Conservation (phyloP, 164 flowering plant genomes). For the Cinnamomum chago region DNA sequence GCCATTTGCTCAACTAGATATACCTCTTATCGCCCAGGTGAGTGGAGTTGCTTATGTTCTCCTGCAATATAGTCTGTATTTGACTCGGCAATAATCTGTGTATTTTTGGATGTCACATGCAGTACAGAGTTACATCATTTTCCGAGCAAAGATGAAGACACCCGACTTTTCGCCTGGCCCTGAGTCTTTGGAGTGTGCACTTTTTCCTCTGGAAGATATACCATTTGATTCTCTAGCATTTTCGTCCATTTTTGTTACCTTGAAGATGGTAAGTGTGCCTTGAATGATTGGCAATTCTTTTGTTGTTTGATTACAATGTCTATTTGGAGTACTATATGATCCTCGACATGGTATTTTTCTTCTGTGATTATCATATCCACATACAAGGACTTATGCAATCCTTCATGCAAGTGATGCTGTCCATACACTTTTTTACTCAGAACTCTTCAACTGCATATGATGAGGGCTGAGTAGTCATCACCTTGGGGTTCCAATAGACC, state of each 20-base stretch:
- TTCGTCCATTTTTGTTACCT: constrained; percentile 81
- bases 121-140: constrained; percentile 82
- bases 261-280: constrained; percentile 58
- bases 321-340: background rate
- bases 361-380: background rate
- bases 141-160: constrained; percentile 72
- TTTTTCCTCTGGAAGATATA: constrained; percentile 74
- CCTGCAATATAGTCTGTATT: constrained; percentile 1
- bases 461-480: too few species aligned
- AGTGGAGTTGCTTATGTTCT: constrained; percentile 9
- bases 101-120: constrained; percentile 18
- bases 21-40: constrained; percentile 94
- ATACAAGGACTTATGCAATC: background rate
- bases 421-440: too few species aligned
- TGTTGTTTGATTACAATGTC: background rate
- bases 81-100: constrained; percentile 1
- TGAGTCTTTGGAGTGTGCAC: constrained; percentile 80
- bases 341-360: background rate
- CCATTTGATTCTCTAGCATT: constrained; percentile 91
- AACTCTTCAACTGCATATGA: too few species aligned
- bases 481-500: too few species aligned
- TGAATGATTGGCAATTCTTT: background rate
- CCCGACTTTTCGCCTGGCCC: constrained; percentile 88
- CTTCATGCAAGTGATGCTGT: background rate
- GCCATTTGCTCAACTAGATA: constrained; percentile 89